Conservation (phyloP, 768 basidiomycete genomes). For the Chalciporus chontae region DNA sequence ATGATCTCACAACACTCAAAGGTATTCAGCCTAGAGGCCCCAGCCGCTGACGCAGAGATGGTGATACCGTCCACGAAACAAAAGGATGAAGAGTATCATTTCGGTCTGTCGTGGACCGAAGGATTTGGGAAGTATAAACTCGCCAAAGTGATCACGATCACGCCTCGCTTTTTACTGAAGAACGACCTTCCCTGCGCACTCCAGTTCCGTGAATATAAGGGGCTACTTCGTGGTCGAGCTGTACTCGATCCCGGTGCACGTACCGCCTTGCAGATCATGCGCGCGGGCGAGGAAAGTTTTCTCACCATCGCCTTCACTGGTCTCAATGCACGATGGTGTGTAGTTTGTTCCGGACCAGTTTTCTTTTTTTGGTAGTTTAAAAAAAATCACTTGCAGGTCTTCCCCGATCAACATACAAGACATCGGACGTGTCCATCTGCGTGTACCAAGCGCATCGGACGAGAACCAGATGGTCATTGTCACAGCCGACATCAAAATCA, state of each 20-base stretch:
- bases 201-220: constrained; percentile 83
- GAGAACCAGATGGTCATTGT: constrained; percentile 50
- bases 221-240: constrained; percentile 57
- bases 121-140: constrained; percentile 97
- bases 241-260: constrained; percentile 66
- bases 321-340: constrained; percentile 76
- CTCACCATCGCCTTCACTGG: constrained; percentile 87
- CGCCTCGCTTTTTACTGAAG: constrained; percentile 87
- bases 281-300: constrained; percentile 64
- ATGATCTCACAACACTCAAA: constrained; percentile 27
- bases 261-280: constrained; percentile 63
- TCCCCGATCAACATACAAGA: constrained; percentile 89
- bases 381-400: constrained; percentile 55
- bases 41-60: constrained; percentile 84
- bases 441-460: constrained; percentile 46
- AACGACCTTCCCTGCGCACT: constrained; percentile 71
- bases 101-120: constrained; percentile 89
- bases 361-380: neutral
- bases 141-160: constrained; percentile 86
- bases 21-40: constrained; percentile 89
- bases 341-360: constrained; percentile 1
- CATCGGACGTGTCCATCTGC: constrained; percentile 80
- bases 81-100: constrained; percentile 65
- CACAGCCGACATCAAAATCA: constrained; percentile 73
- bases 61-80: constrained; percentile 62